Evolutionary conservation across 2,329 filamentous ascomycete species (phyloP).

Genomic region (Trichoderma afroharzianum): DNA sequence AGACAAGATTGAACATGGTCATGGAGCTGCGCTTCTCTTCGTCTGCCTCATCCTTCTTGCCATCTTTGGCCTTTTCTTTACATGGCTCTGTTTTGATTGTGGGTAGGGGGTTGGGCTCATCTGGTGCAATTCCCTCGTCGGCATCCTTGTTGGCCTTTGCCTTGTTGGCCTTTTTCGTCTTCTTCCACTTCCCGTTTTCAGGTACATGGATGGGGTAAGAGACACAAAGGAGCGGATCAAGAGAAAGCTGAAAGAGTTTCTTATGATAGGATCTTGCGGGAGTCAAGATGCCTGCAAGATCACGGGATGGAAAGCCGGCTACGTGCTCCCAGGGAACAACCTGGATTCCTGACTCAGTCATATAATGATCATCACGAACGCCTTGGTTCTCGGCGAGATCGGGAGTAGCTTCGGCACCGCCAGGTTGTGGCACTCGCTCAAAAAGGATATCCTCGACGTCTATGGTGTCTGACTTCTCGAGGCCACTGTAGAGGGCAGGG

Average conservation of each 20-base stretch:
- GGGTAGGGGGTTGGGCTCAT: conserved; percentile 23
- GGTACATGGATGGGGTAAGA: conserved; percentile 81
- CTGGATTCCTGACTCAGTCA: conserved; percentile 54
- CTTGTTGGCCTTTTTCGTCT: conserved; percentile 51
- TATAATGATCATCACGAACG: conserved; percentile 52
- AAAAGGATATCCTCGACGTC: conserved; percentile 52
- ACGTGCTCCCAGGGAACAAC: conserved; percentile 69
- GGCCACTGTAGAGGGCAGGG: conserved; percentile 34
- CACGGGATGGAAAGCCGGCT: conserved; percentile 69
- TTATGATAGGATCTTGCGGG: conserved; percentile 76
- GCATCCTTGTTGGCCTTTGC: conserved; percentile 34
- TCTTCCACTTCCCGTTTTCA: conserved; percentile 75
- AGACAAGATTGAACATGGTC: conserved; percentile 98
- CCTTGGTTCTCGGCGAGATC: conserved; percentile 44
- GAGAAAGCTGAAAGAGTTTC: conserved; percentile 73
- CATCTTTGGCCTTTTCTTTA: conserved; percentile 28
- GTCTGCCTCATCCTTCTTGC: conserved; percentile 47
- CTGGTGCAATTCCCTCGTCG: conserved; percentile 29
- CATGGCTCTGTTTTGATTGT: neutral
- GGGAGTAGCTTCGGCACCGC: conserved; percentile 31
- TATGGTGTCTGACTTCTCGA: conserved; percentile 29
- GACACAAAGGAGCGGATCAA: conserved; percentile 76
- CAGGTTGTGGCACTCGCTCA: conserved; percentile 42
- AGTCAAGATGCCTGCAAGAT: conserved; percentile 75
- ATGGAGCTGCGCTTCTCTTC: conserved; percentile 67